Conservation (phyloP, 768 basidiomycete genomes). For the Lepiota subincarnata region DNA sequence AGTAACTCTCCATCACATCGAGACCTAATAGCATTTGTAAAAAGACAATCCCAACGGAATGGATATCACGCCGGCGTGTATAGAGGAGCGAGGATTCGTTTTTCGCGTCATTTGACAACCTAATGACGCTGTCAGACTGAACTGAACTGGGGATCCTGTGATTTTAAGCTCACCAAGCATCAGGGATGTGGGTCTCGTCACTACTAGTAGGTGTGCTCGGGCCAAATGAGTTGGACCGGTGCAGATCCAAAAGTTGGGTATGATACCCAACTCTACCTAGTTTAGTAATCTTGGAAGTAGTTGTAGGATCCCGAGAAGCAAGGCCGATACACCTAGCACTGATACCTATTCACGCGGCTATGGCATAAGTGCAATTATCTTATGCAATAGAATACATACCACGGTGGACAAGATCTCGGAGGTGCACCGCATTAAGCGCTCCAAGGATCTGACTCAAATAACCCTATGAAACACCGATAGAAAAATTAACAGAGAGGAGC, state of each 20-base stretch:
- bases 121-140: slow-evolving; percentile 22
- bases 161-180: slow-evolving; percentile 32
- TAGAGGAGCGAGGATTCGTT: slow-evolving; percentile 74
- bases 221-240: slow-evolving; percentile 80
- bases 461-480: slow-evolving; percentile 40
- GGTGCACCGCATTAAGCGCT: slow-evolving; percentile 65
- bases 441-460: slow-evolving; percentile 72
- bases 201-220: slow-evolving; percentile 21
- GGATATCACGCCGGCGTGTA: slow-evolving; percentile 76
- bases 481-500: slow-evolving; percentile 10
- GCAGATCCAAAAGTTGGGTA: slow-evolving; percentile 70
- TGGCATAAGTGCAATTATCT: background rate
- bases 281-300: slow-evolving; percentile 55
- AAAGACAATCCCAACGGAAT: slow-evolving; percentile 73
- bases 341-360: slow-evolving; percentile 40
- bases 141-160: background rate
- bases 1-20: slow-evolving; percentile 55
- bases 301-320: slow-evolving; percentile 38
- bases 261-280: slow-evolving; percentile 70
- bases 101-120: slow-evolving; percentile 75
- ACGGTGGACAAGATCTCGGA: slow-evolving; percentile 64
- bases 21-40: slow-evolving; percentile 85
- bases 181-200: slow-evolving; percentile 41
- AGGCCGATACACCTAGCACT: slow-evolving; percentile 59
- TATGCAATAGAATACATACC: slow-evolving; percentile 30